Base-by-base conservation (phyloP, 495 filamentous ascomycete genomes). In the Tuber melanosporum region DNA sequence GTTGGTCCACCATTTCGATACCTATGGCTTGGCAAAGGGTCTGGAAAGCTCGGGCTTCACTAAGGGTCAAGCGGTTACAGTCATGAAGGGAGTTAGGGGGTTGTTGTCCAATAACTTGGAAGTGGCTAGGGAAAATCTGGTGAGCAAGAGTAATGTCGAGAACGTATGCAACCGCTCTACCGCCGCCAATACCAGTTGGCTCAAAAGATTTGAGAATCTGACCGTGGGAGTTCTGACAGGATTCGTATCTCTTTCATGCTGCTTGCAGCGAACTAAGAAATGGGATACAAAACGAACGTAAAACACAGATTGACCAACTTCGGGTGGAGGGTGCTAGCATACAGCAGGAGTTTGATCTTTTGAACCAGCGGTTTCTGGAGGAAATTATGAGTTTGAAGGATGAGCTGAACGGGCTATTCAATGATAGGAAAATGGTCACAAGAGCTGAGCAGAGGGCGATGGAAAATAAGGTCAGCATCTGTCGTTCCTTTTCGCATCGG, bases 391-490 rank as follows among this genome's bases (percentile, higher is more conserved):
- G 87, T 19, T 85, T 98, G 74, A 95, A 93, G 84, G 95, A 99
- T 83, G 93, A 94, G 52, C 89, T 98, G 62, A 94, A 93, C 83
- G 94, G 93, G 73, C 92, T 97, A 90, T 97, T 98, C 84, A 94
- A 98, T 82, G 95, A 99, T 82, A 89, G 97, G 39, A 94, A 94
- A 85, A 97, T 99, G 94, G 88, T 88, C 9, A 94, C 94, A 26
- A 88, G 93, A 69, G 91, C 92, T 83, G 92, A 97, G 82, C 93
- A 97, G 85, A 89, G 94, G 81, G 87, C 85, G 26, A 92, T 93
- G 84, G 94, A 98, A 80, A 92, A 88, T 80, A 87, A 86, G 81
- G 90, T 92, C 84, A 41, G 86, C 86, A 14, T n/a, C n/a, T 32
- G 26, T 6, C 57, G 1, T 32, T 36, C 32, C 71, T 32, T 47